Conservation (phyloP, 2,329 filamentous ascomycete genomes). For the Paraphaeosphaeria minitans region DNA sequence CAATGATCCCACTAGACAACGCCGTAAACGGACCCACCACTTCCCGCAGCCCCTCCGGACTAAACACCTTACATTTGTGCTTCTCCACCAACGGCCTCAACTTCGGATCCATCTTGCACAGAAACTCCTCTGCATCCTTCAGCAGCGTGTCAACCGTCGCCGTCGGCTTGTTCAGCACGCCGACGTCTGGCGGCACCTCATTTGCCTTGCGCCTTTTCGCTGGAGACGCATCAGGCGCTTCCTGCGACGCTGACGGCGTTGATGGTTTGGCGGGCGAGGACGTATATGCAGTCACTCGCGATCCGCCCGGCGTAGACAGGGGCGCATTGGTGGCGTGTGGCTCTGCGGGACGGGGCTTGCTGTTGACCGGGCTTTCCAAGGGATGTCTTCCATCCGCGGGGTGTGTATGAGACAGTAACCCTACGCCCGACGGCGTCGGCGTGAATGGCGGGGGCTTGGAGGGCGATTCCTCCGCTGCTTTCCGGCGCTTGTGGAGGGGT, state of each 20-base stretch:
- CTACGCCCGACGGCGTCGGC: conserved; percentile 57
- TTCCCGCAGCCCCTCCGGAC: conserved; percentile 79
- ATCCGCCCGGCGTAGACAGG: conserved; percentile 73
- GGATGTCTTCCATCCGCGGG: conserved; percentile 33
- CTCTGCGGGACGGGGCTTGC: conserved; percentile 61
- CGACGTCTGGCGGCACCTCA: conserved; percentile 43
- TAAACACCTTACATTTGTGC: conserved; percentile 79
- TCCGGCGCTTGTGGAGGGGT: conserved; percentile 38
- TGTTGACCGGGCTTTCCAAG: conserved; percentile 27
- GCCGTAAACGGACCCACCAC: conserved; percentile 86
- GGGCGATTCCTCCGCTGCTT: conserved; percentile 22
- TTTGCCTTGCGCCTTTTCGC: conserved; percentile 51
- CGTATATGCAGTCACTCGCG: conserved; percentile 60
- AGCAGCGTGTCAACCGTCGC: conserved; percentile 75
- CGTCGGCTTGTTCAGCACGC: conserved; percentile 39
- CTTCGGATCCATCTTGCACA: conserved; percentile 73
- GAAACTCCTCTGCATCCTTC: conserved; percentile 73
- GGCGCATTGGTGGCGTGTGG: conserved; percentile 71
- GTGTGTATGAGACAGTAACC: conserved; percentile 50
- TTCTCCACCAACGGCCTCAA: conserved; percentile 74
- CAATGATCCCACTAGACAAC: conserved; percentile 86
- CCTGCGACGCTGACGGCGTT: conserved; percentile 29
- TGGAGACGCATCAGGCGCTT: conserved; percentile 30
- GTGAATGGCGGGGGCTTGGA: conserved; percentile 34
- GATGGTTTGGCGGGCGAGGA: conserved; percentile 45